Percentiles rank a stretch among this genome's conserved stretches.
phyloP scores from a whole-genome alignment of 2,329 filamentous ascomycete species.

The Chaetomiaceae sp. region DNA sequence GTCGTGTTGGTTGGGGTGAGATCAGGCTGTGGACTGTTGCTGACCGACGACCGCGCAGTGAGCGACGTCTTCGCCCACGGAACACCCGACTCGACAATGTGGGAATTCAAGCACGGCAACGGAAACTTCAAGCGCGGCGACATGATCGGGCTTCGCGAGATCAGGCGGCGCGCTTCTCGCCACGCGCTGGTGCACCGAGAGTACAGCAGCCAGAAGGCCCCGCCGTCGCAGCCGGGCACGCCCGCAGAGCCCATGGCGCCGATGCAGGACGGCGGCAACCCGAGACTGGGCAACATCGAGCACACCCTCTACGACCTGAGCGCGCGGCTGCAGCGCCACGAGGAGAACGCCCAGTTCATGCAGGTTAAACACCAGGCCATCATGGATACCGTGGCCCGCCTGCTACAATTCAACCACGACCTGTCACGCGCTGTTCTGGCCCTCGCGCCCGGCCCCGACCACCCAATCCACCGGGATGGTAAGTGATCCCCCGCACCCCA shows the following conservation, averaged over 20 bases:
- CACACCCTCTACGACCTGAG: constrained; percentile 78
- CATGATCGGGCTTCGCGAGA: constrained; percentile 83
- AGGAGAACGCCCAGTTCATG: constrained; percentile 76
- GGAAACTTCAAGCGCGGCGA: constrained; percentile 96
- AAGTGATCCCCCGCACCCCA: constrained; percentile 36
- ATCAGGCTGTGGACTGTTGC: constrained; percentile 15
- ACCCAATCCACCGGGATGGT: constrained; percentile 77
- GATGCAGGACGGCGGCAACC: constrained; percentile 69
- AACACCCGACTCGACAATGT: constrained; percentile 85
- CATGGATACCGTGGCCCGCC: constrained; percentile 70
- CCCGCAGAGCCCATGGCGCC: constrained; percentile 73
- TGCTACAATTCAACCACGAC: constrained; percentile 75
- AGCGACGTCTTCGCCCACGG: constrained; percentile 98
- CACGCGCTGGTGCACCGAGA: constrained; percentile 92
- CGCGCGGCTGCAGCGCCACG: constrained; percentile 69
- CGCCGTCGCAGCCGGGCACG: constrained; percentile 74
- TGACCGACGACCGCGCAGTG: constrained; percentile 56
- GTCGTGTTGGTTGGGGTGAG: too few relatives aligned
- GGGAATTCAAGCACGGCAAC: constrained; percentile 98
- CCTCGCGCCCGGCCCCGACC: constrained; percentile 70
- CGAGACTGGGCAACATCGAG: constrained; percentile 69
- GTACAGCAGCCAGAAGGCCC: constrained; percentile 72
- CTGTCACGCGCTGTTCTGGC: constrained; percentile 70
- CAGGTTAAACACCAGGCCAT: constrained; percentile 76
- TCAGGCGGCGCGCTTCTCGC: constrained; percentile 88